These are phyloP conservation scores for Scleroderma citrinum DNA, from an alignment of 768 basidiomycete species.

Conservation along the genomic window DNA sequence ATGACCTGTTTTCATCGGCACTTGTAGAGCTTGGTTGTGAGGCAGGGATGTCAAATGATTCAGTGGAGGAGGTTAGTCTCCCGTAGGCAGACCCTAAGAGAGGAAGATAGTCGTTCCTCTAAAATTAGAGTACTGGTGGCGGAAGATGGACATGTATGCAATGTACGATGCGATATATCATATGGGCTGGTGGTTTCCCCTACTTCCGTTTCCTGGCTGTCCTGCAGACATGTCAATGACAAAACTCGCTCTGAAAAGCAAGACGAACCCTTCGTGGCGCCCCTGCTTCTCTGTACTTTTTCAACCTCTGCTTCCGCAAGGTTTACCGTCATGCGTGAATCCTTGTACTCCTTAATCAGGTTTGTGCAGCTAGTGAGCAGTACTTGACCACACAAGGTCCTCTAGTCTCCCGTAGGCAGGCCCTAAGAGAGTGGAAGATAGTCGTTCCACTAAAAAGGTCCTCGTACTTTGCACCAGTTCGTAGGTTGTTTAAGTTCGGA, in stretches of 20 bases:
- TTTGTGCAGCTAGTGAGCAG: conserved; percentile 59
- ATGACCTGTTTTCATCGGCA: conserved; percentile 57
- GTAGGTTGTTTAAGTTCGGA: conserved; percentile 90
- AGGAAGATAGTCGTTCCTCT: too few species aligned
- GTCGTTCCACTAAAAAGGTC: too few species aligned
- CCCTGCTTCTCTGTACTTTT: conserved; percentile 75
- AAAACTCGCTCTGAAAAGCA: not conserved
- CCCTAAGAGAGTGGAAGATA: too few species aligned
- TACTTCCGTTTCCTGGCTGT: conserved; percentile 37
- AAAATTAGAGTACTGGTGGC: too few species aligned
- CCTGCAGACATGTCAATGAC: conserved; percentile 34
- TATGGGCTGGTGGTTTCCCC: not conserved
- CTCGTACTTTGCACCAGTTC: conserved; percentile 93
- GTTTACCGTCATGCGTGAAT: conserved; percentile 51
- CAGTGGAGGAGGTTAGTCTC: conserved; percentile 11
- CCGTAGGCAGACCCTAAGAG: too few species aligned
- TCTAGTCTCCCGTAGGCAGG: conserved; percentile 66
- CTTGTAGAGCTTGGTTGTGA: conserved; percentile 55
- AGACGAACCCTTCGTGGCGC: conserved; percentile 69
- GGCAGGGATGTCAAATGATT: conserved; percentile 19
- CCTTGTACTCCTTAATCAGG: conserved; percentile 47
- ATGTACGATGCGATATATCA: not conserved
- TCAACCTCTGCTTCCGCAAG: conserved; percentile 61
- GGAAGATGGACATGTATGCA: not conserved
- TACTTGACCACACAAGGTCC: conserved; percentile 86